A percentile compares a stretch with the other conserved stretches of the same genome.
Evolutionary conservation across 202 grass and related monocot species (phyloP).

Genomic region (Musa balbisiana): DNA sequence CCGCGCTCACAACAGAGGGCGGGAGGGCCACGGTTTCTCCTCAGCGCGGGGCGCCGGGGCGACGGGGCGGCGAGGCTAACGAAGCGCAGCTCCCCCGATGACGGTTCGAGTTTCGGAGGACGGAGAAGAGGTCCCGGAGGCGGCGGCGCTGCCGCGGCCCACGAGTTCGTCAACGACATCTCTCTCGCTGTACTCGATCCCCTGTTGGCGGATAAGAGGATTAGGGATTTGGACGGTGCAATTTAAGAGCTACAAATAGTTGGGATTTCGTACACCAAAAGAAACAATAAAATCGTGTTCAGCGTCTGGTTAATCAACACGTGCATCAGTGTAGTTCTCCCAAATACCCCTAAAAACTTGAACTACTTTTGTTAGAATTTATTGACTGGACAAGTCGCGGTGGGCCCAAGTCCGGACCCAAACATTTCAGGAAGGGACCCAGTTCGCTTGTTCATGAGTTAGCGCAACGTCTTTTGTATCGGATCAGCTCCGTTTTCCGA

Average conservation of each 20-base stretch:
- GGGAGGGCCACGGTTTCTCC: neutral
- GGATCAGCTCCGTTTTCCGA: too few species aligned
- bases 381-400: too few species aligned
- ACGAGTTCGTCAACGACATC: constrained; percentile 45
- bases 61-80: constrained; percentile 14
- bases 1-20: constrained; percentile 34
- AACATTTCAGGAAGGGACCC: too few species aligned
- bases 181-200: neutral
- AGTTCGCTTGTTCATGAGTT: too few species aligned
- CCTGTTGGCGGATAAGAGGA: neutral
- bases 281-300: too few species aligned
- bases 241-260: neutral
- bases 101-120: neutral
- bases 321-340: too few species aligned
- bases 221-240: neutral
- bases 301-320: too few species aligned
- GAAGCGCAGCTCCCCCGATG: neutral
- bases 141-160: constrained; percentile 46
- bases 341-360: too few species aligned
- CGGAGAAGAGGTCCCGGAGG: constrained; percentile 16
- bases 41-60: constrained; percentile 4
- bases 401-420: too few species aligned
- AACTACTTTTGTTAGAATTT: too few species aligned
- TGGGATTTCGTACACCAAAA: neutral
- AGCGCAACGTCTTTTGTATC: too few species aligned